These are phyloP conservation scores for Haberlea rhodopensis DNA, from an alignment of 257 asterid genomes.

Conservation along the genomic window DNA sequence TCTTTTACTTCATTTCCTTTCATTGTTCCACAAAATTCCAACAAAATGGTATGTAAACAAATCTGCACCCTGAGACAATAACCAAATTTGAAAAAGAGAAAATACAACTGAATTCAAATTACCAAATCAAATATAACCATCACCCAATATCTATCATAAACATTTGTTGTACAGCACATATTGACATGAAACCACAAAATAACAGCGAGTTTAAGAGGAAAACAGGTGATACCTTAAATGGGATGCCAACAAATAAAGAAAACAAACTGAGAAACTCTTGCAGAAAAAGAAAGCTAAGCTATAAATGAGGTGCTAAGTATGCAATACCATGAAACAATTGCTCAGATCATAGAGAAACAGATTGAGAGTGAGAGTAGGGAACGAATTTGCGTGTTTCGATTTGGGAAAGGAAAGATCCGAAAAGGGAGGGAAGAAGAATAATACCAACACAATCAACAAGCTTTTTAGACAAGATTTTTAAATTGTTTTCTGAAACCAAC, in stretches of 20 bases:
- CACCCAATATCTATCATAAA: neutral
- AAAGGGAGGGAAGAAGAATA: neutral
- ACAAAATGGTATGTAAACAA: no score
- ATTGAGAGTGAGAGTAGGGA: neutral
- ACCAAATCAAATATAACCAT: neutral
- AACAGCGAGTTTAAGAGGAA: no score
- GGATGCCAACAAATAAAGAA: neutral
- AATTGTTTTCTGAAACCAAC: neutral
- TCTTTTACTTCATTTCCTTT: neutral
- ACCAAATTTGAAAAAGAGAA: neutral
- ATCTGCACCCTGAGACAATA: neutral
- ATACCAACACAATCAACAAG: neutral
- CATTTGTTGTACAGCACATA: neutral
- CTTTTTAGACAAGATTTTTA: neutral
- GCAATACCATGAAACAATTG: neutral
- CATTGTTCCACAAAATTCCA: neutral
- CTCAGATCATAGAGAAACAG: neutral
- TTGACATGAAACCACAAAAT: neutral
- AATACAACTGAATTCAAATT: neutral
- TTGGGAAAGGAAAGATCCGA: neutral
- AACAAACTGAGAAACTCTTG: neutral
- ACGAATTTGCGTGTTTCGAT: neutral
- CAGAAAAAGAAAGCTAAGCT: neutral
- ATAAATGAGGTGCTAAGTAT: neutral
- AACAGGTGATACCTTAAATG: neutral